Base-by-base conservation (phyloP, 2,329 filamentous ascomycete genomes). In the Trichoderma sp. region DNA sequence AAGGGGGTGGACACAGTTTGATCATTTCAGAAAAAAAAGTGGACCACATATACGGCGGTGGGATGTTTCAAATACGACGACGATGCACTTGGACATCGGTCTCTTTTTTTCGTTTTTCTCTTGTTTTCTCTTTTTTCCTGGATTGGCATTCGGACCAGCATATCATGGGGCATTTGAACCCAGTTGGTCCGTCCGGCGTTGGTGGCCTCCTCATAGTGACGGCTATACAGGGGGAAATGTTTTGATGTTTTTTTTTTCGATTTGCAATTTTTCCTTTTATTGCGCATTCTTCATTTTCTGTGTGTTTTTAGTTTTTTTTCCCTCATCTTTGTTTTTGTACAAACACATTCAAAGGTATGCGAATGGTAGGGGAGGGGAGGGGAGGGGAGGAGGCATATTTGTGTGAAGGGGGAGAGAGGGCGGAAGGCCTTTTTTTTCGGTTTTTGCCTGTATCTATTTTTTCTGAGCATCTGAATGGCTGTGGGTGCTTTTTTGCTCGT, bases 101-200 rank as follows among this genome's bases (percentile, higher is more conserved):
- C 55, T 20, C 15, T n/a, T 58, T 28, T 47, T 28, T 36, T 20
- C 20, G 13, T 26, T 17, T 34, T 20, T 68, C n/a, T 50, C n/a
- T 43, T 68, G 34, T 26, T 50, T 28, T n/a, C n/a, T n/a, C n/a
- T n/a, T n/a, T n/a, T n/a, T n/a, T 34, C 32, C 58, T 47, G 67
- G 70, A 59, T 72, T 72, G 68, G 71, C 73, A 74, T 74, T 71
- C 34, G 72, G 67, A 68, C 71, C 68, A 58, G 68, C 50, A 30
- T 50, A 23, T 36, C 32, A 67, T 28, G 23, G 65, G 65, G 66
- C 66, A 68, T 68, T 58, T 58, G 47, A 15, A 67, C 47, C 64
- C 53, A 34, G 53, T 67, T 70, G 66, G 71, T 72, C 61, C 59
- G 43, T 58, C 67, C 61, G 71, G 71, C 66, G 71, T 72, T 72